A percentile compares a stretch with the other conserved stretches of the same genome.
Evolutionary conservation across 2,329 filamentous ascomycete genomes (phyloP).

Genomic region (Paracamarosporium sp.): DNA sequence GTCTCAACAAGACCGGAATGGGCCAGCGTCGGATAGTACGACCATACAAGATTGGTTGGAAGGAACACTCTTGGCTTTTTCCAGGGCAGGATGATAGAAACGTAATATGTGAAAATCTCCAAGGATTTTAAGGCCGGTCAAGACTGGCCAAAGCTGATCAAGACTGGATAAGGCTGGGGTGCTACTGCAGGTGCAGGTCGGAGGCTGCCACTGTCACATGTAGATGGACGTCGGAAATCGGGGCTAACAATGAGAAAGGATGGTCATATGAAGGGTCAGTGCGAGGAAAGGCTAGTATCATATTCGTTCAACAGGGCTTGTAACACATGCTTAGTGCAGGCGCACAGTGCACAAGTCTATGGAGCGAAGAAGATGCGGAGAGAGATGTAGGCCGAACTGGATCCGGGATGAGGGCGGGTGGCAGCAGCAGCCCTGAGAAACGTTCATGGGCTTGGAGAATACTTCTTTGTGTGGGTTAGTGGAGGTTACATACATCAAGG

Average conservation of each 20-base stretch:
- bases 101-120: background rate
- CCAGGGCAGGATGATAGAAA: too few relatives aligned
- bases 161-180: background rate
- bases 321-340: too few relatives aligned
- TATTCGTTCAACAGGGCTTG: too few relatives aligned
- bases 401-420: too few relatives aligned
- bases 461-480: too few relatives aligned
- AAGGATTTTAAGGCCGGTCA: too few relatives aligned
- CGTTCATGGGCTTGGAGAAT: too few relatives aligned
- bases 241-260: background rate
- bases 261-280: background rate
- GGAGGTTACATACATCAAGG: background rate
- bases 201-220: background rate
- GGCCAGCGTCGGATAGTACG: background rate
- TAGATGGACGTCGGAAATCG: background rate
- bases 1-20: background rate
- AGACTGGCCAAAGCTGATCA: background rate
- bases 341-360: too few relatives aligned
- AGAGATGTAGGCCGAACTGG: too few relatives aligned
- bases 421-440: too few relatives aligned
- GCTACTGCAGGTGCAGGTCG: background rate
- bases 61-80: background rate
- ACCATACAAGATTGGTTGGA: background rate
- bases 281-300: background rate
- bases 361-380: too few relatives aligned